phyloP scores from a whole-genome alignment of 2,329 filamentous ascomycete species.

The Pseudogymnoascus sp. region DNA sequence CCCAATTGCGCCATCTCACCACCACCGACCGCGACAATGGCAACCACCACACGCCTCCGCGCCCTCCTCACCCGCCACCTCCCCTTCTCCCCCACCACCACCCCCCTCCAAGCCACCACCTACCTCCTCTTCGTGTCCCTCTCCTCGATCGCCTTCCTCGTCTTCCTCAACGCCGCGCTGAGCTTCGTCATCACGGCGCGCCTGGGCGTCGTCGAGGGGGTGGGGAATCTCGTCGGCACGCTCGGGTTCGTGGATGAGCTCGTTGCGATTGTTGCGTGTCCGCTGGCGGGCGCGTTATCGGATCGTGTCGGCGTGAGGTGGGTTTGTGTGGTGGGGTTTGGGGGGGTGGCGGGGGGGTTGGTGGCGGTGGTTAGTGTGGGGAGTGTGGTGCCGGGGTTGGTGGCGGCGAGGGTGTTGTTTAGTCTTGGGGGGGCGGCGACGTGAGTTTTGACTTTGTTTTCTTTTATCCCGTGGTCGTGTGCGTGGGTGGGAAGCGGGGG shows the following conservation, averaged over 20 bases:
- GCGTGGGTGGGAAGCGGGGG: too few species aligned
- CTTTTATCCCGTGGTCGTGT: neutral
- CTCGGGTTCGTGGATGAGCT: slow-evolving; percentile 79
- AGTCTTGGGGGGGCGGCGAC: slow-evolving; percentile 86
- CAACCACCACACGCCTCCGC: neutral
- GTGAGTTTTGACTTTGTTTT: slow-evolving; percentile 36
- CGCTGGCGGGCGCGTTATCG: slow-evolving; percentile 68
- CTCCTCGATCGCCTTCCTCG: slow-evolving; percentile 82
- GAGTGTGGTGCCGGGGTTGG: slow-evolving; percentile 81
- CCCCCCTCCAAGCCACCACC: slow-evolving; percentile 54
- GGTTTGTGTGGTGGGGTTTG: slow-evolving; percentile 70
- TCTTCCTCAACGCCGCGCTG: slow-evolving; percentile 78
- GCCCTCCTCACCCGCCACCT: slow-evolving; percentile 13
- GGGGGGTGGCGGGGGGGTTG: slow-evolving; percentile 68
- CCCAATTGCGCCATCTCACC: neutral
- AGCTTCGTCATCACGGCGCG: slow-evolving; percentile 81
- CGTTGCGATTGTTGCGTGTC: slow-evolving; percentile 72
- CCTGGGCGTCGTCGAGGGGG: slow-evolving; percentile 62
- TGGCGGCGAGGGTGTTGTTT: slow-evolving; percentile 79
- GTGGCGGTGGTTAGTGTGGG: slow-evolving; percentile 75
- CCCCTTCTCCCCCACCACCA: slow-evolving; percentile 53
- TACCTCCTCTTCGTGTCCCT: slow-evolving; percentile 77
- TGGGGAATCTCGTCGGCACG: slow-evolving; percentile 76
- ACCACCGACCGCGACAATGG: neutral
- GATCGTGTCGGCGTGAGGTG: slow-evolving; percentile 68